Evolutionary conservation across 2,329 filamentous ascomycete species (phyloP), one percentile per base, ranked within the genome.

Genomic region (Botrytis byssoidea): DNA sequence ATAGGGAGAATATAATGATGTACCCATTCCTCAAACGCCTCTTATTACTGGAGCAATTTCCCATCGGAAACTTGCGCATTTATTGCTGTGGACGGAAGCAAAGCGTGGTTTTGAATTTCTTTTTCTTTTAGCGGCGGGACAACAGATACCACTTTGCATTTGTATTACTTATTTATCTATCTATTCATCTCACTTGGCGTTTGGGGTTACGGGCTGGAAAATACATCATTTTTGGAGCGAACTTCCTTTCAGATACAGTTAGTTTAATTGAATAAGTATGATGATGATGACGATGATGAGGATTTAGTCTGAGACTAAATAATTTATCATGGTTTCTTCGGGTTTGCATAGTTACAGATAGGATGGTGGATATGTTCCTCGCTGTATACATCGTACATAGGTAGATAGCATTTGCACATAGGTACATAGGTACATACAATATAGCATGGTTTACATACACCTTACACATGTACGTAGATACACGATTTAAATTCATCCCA

Each of bases 61-160:
- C 16, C 51, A 18, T 32, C 14, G 51, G n/a, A 57, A 57, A 29
- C 51, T 29, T 57, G 51, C 51, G 7, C 5, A 55, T 18, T 29
- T 29, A 18, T 57, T 57, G 14, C 51, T 18, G n/a, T 25, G 46
- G 46, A 46, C 1, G n/a, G 3, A 55, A 18, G 51, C 51, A 57
- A 57, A 57, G n/a, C n/a, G n/a, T 57, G 51, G n/a, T 9, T 16
- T 55, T 55, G 14, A 16, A 18, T 9, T 57, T 3, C 2, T 18
- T 18, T 8, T 32, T 4, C 29, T 29, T 18, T 55, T n/a, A n/a
- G 51, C 51, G 51, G n/a, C 4, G 51, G 51, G 2, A 29, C 25
- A 57, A 57, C n/a, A 57, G 51, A 57, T 57, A 57, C 51, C 51
- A 57, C n/a, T 57, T 57, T 57, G 51, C 51, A 57, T 57, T 57